phyloP scores from a whole-genome alignment of 306 rosid genomes.

The Casuarina glauca region DNA sequence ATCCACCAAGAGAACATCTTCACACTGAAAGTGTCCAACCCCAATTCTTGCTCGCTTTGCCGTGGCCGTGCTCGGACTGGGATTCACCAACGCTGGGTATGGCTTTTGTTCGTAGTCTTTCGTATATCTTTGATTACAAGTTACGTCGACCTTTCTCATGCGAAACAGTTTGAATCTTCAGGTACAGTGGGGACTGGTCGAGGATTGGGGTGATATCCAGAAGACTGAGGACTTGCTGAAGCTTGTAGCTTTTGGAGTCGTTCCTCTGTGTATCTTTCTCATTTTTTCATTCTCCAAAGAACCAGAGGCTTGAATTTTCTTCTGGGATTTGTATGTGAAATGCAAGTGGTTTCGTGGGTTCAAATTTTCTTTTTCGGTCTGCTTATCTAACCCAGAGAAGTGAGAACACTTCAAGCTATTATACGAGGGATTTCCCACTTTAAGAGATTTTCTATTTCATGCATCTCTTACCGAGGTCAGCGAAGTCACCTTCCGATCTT shows the following conservation, averaged over 20 bases:
- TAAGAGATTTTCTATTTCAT: too few relatives aligned
- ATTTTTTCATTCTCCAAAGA: conserved; percentile 41
- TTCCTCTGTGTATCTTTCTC: neutral
- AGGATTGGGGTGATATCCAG: conserved; percentile 80
- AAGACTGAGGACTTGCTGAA: conserved; percentile 63
- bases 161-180: conserved; percentile 33
- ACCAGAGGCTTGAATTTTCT: conserved; percentile 30
- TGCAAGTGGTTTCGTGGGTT: neutral
- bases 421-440: too few relatives aligned
- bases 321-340: conserved; percentile 11
- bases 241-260: conserved; percentile 78
- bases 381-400: too few relatives aligned
- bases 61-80: conserved; percentile 69
- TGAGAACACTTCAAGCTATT: too few relatives aligned
- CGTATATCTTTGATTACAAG: neutral
- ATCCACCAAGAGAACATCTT: conserved; percentile 19
- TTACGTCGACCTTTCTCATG: neutral
- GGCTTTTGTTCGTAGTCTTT: neutral
- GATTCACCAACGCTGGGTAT: conserved; percentile 86
- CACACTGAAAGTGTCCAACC: conserved; percentile 42
- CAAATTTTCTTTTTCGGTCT: too few relatives aligned
- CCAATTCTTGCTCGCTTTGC: conserved; percentile 51
- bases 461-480: too few relatives aligned
- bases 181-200: conserved; percentile 97
- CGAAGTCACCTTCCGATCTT: too few relatives aligned